Evolutionary conservation across 2,329 filamentous ascomycete species (phyloP).

Genomic region (Coleophoma eucalyptorum): DNA sequence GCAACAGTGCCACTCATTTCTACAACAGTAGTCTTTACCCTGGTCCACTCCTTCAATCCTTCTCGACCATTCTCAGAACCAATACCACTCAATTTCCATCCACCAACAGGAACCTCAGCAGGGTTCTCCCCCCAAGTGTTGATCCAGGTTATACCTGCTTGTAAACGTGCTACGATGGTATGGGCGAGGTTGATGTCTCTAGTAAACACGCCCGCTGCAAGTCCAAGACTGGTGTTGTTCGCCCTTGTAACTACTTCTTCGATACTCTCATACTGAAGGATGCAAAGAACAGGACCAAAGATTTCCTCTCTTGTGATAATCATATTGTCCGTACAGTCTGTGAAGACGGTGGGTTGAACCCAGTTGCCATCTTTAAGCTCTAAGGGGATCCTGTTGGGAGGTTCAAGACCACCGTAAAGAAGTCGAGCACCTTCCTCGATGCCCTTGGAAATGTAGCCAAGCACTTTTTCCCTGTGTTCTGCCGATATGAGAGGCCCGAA

Average conservation of each 20-base stretch:
- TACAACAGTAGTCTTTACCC: too few relatives aligned
- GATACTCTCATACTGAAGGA: slow-evolving; percentile 47
- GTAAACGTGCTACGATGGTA: not conserved
- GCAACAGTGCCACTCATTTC: too few relatives aligned
- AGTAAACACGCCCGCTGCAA: slow-evolving; percentile 49
- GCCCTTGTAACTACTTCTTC: slow-evolving; percentile 43
- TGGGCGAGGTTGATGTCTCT: slow-evolving; percentile 32
- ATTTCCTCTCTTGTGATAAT: slow-evolving; percentile 42
- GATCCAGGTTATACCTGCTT: slow-evolving; percentile 2
- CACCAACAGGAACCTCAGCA: slow-evolving; percentile 43
- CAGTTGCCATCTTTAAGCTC: slow-evolving; percentile 56
- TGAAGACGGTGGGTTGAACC: slow-evolving; percentile 48
- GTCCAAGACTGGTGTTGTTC: slow-evolving; percentile 48
- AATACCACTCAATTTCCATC: slow-evolving; percentile 53
- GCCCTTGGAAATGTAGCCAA: slow-evolving; percentile 63
- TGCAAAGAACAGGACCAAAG: slow-evolving; percentile 45
- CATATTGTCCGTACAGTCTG: slow-evolving; percentile 43
- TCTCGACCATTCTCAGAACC: too few relatives aligned
- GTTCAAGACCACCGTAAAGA: slow-evolving; percentile 53
- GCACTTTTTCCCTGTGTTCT: too few relatives aligned
- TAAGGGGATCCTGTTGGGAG: slow-evolving; percentile 41
- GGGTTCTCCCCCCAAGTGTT: slow-evolving; percentile 26
- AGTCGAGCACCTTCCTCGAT: slow-evolving; percentile 64
- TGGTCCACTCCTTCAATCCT: too few relatives aligned
- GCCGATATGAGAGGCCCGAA: too few relatives aligned